Percentiles rank a stretch among this genome's conserved stretches.
Conservation (phyloP, 2,329 filamentous ascomycete species). For the Alternaria longipes region DNA sequence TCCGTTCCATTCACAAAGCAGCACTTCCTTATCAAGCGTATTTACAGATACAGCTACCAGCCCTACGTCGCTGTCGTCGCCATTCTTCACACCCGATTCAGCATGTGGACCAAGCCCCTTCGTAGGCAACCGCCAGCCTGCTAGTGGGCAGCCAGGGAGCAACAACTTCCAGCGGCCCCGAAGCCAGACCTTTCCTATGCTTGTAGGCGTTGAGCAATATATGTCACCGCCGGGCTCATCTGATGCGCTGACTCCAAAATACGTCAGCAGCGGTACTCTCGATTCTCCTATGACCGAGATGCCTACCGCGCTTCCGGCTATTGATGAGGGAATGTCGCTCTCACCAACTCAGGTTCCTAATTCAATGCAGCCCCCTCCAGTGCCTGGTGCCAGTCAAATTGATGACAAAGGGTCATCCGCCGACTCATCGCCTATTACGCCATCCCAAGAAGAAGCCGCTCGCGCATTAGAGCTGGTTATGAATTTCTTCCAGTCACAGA, state of each 20-base stretch:
- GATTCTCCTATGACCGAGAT: slow-evolving; percentile 63
- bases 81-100: slow-evolving; percentile 81
- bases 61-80: slow-evolving; percentile 75
- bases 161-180: slow-evolving; percentile 76
- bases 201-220: slow-evolving; percentile 68
- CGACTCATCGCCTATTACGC: slow-evolving; percentile 64
- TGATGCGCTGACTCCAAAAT: slow-evolving; percentile 66
- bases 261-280: slow-evolving; percentile 56
- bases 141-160: slow-evolving; percentile 57
- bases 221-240: slow-evolving; percentile 60
- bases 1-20: slow-evolving; percentile 71
- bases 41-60: slow-evolving; percentile 74
- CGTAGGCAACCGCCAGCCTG: slow-evolving; percentile 60
- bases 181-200: slow-evolving; percentile 84
- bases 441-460: slow-evolving; percentile 84
- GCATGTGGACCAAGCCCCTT: slow-evolving; percentile 71
- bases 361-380: slow-evolving; percentile 58
- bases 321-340: slow-evolving; percentile 54
- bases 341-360: slow-evolving; percentile 49
- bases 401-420: slow-evolving; percentile 32
- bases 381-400: slow-evolving; percentile 49
- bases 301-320: slow-evolving; percentile 47
- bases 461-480: slow-evolving; percentile 83
- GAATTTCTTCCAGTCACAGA: slow-evolving; percentile 79
- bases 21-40: slow-evolving; percentile 72